These are phyloP conservation scores for Calocybe gangraenosa DNA, from an alignment of 768 basidiomycete species.

Conservation along the genomic window DNA sequence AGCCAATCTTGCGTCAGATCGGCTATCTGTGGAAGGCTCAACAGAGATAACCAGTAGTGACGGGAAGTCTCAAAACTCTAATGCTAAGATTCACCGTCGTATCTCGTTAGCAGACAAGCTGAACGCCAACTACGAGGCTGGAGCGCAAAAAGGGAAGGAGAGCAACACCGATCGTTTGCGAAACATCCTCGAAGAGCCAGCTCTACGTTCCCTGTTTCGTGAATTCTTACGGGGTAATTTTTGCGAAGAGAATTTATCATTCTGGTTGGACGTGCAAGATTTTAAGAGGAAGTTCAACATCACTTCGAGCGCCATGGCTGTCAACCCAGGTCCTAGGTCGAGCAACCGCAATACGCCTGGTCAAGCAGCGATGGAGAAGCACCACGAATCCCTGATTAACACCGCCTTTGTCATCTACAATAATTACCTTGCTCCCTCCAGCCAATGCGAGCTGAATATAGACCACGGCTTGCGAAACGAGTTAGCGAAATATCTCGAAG, in stretches of 20 bases:
- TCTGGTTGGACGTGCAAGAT: constrained; percentile 96
- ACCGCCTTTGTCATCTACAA: constrained; percentile 93
- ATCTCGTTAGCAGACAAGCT: constrained; percentile 75
- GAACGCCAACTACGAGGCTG: constrained; percentile 49
- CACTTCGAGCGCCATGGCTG: constrained; percentile 85
- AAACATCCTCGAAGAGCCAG: constrained; percentile 91
- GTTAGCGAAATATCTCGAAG: constrained; percentile 87
- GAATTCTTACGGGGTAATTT: constrained; percentile 94
- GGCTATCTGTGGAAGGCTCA: constrained; percentile 57
- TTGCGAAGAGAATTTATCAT: constrained; percentile 96
- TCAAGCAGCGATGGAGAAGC: constrained; percentile 91
- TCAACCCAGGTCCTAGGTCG: constrained; percentile 33
- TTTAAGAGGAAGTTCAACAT: constrained; percentile 96
- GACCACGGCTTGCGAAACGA: constrained; percentile 96
- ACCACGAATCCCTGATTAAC: constrained; percentile 92
- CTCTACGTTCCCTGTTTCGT: constrained; percentile 84
- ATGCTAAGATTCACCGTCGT: constrained; percentile 71
- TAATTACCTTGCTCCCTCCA: constrained; percentile 93
- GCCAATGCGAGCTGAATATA: constrained; percentile 95
- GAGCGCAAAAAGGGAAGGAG: constrained; percentile 68
- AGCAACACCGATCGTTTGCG: constrained; percentile 89
- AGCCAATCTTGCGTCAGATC: constrained; percentile 54
- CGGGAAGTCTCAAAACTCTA: constrained; percentile 30
- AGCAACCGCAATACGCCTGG: constrained; percentile 55
- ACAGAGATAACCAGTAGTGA: constrained; percentile 20